A percentile compares a stretch with the other conserved stretches of the same genome.
phyloP scores from a whole-genome alignment of 441 rosid species.

The Pelargonium cotyledonis region DNA sequence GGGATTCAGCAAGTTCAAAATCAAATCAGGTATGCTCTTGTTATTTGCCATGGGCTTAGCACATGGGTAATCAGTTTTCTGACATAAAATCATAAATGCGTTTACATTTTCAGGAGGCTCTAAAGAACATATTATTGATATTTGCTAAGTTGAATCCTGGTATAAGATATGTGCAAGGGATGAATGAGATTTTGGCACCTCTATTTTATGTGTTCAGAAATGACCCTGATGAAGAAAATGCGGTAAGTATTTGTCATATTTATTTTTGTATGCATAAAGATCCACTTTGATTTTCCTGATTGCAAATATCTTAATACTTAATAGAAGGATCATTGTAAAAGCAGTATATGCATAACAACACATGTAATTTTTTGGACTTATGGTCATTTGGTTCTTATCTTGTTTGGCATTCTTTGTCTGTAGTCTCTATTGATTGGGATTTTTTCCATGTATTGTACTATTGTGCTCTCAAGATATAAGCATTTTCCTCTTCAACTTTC shows the following conservation, averaged over 20 bases:
- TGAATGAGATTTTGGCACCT: slow-evolving; percentile 95
- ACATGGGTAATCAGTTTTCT: slow-evolving; percentile 19
- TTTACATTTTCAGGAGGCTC: slow-evolving; percentile 57
- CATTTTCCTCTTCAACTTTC: too few relatives aligned
- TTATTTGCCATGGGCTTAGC: slow-evolving; percentile 14
- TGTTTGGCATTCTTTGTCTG: too few relatives aligned
- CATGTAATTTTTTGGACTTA: too few relatives aligned
- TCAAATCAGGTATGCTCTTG: slow-evolving; percentile 62
- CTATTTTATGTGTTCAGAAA: slow-evolving; percentile 72
- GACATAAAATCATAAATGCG: slow-evolving; percentile 18
- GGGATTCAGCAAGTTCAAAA: slow-evolving; percentile 60
- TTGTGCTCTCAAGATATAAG: too few relatives aligned
- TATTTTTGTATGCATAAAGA: neutral
- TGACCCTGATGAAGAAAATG: slow-evolving; percentile 80
- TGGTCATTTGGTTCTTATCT: too few relatives aligned
- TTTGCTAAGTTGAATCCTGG: slow-evolving; percentile 97
- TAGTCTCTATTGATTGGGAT: too few relatives aligned
- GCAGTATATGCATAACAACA: too few relatives aligned
- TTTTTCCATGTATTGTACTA: too few relatives aligned
- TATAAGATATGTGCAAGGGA: slow-evolving; percentile 97
- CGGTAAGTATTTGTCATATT: slow-evolving; percentile 39
- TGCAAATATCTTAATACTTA: neutral
- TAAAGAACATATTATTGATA: slow-evolving; percentile 67
- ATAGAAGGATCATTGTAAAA: too few relatives aligned
- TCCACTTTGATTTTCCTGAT: too few relatives aligned